Conservation (phyloP, 192 early-diverging fungal species). For the Dispira simplex region DNA sequence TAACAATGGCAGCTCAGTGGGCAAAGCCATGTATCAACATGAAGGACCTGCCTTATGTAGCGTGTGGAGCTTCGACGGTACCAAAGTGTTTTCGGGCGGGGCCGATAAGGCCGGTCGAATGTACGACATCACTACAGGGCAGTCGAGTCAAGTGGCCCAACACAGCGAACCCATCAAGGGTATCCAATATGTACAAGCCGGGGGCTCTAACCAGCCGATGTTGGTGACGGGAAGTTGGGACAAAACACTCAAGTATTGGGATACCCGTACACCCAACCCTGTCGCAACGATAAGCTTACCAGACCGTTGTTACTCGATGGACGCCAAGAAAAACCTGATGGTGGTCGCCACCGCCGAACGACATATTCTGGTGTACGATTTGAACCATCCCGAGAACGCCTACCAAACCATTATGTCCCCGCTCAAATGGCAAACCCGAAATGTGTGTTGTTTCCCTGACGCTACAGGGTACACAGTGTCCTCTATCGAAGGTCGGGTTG, state of each 20-base stretch:
- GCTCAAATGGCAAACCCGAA: constrained; percentile 46
- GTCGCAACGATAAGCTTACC: constrained; percentile 56
- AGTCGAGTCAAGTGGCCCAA: constrained; percentile 65
- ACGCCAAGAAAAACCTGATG: constrained; percentile 57
- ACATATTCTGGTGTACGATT: constrained; percentile 62
- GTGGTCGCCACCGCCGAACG: constrained; percentile 91
- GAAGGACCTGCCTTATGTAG: constrained; percentile 68
- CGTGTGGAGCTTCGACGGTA: constrained; percentile 84
- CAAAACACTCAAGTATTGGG: constrained; percentile 96
- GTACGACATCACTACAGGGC: constrained; percentile 70
- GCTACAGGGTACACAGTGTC: constrained; percentile 78
- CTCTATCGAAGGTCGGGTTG: constrained; percentile 87
- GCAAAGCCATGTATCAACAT: constrained; percentile 69
- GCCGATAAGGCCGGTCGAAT: constrained; percentile 79
- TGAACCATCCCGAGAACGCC: constrained; percentile 54
- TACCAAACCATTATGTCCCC: constrained; percentile 45
- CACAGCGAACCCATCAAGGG: constrained; percentile 84
- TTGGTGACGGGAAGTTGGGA: constrained; percentile 91
- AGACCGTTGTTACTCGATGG: constrained; percentile 86
- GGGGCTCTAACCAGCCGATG: constrained; percentile 37
- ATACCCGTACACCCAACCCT: constrained; percentile 62
- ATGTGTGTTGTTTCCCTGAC: constrained; percentile 61
- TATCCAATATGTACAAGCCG: constrained; percentile 56
- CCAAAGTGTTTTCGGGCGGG: constrained; percentile 75
- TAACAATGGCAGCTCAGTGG: constrained; percentile 48